Evolutionary conservation across 2,329 filamentous ascomycete genomes (phyloP), one percentile per base, ranked within the genome.

Genomic region (Aspergillus texensis): DNA sequence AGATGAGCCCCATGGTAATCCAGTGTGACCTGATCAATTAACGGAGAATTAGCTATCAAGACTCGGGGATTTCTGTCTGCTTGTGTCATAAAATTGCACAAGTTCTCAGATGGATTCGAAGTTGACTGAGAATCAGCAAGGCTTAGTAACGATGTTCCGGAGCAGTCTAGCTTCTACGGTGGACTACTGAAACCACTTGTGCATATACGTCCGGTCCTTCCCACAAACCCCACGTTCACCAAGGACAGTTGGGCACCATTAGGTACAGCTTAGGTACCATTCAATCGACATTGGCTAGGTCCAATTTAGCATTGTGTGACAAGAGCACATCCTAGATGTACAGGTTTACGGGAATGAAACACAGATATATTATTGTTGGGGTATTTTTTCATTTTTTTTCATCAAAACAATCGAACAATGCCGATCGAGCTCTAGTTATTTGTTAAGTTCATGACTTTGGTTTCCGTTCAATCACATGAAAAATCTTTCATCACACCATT

Each of bases 1-100:
- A 90, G 67, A 91, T 78, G 82, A 90, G 87, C 62, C 88, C 86
- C 92, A 95, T 94, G 11, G 12, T 26, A 11, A 39, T 3, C 19
- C 19, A 32, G 19, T 52, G 39, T 70, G 58, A 43, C 24, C 50
- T 45, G 52, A 26, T 52, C n/a, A 24, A 21, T 28, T 39, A 41
- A 41, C 2, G 30, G 19, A 53, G 26, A 6, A 34, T 39, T n/a
- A 39, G 10, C 21, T 39, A 32, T 55, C 9, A n/a, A 24, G 32
- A 39, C 32, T 55, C 11, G 11, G 14, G 8, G 6, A n/a, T 32
- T 19, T 32, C 32, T 39, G n/a, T 55, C 32, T 16, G 52, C 16
- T 52, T 52, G 19, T 55, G 32, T 32, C 52, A 39, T 11, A 21
- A 32, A 14, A 24, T 14, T 55, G n/a, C 30, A 16, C 11, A 10